Conservation (phyloP, 2,329 filamentous ascomycete genomes). For the Aspergillus fijiensis region DNA sequence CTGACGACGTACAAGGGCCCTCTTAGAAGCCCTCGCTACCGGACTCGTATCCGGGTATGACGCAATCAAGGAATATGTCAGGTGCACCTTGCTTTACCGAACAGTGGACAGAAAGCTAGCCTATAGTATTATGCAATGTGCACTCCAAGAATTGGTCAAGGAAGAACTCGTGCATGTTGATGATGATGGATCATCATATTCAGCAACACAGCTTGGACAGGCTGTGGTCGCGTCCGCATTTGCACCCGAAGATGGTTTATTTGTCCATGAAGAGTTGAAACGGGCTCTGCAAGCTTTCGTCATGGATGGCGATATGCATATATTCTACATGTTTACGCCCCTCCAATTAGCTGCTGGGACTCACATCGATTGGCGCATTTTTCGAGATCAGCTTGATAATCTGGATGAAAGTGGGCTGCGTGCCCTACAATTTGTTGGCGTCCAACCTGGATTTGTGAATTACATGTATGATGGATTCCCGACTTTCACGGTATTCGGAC, state of each 20-base stretch:
- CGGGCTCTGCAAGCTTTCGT: constrained; percentile 70
- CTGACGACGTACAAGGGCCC: constrained; percentile 51
- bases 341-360: constrained; percentile 53
- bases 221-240: constrained; percentile 72
- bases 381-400: constrained; percentile 67
- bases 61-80: constrained; percentile 66
- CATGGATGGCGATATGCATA: constrained; percentile 78
- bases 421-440: constrained; percentile 66
- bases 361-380: constrained; percentile 69
- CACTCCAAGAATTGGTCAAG: constrained; percentile 58
- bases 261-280: constrained; percentile 67
- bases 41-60: constrained; percentile 65
- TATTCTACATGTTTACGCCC: constrained; percentile 75
- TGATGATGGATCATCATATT: constrained; percentile 55
- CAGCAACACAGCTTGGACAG: constrained; percentile 64
- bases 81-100: constrained; percentile 64
- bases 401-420: constrained; percentile 71
- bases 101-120: constrained; percentile 54
- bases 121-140: constrained; percentile 55
- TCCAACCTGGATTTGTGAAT: constrained; percentile 67
- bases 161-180: constrained; percentile 57
- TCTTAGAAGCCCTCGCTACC: constrained; percentile 69
- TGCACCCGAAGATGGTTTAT: constrained; percentile 72
- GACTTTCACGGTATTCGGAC: not conserved
- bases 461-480: constrained; percentile 54